Base-by-base conservation (phyloP, 2,329 filamentous ascomycete species). In the Fusarium irregulare region DNA sequence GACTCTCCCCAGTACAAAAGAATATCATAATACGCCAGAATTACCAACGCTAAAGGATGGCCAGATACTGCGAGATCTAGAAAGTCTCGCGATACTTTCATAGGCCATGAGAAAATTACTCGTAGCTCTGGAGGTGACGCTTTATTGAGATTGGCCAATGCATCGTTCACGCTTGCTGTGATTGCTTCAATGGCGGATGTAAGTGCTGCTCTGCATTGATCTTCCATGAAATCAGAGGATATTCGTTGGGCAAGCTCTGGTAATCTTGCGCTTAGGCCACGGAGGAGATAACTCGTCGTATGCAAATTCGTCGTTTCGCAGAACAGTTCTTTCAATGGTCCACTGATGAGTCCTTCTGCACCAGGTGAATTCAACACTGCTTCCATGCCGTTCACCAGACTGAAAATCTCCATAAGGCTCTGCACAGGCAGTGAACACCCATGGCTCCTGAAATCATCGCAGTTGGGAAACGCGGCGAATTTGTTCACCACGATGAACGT, bases 401-500 rank as follows among this genome's bases (percentile, higher is more conserved):
- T 65, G 7, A 71, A 71, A 9, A 71, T 68, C 16, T 71, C 68
- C 37, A 71, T 42, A 0, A 71, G 21, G 1, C 59, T 64, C 1
- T 68, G 48, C 1, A 71, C 56, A 2, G 68, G 64, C 3, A 50
- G 20, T 1, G 44, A 46, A 20, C 68, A 68, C 0, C 56, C 46
- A 1, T 71, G 68, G 0, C 25, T 50, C 1, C 55, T 54, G 27
- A 68, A 64, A 3, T 68, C 49, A 2, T 71, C 64, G 6, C 67
- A 73, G 14, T 64, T 55, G 0, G 65, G 71, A 16, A 71, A 71
- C 0, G 67, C 60, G 0, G 70, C 70, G 10, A 73, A 73, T 14
- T 68, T 69, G 2, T 72, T 66, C 14, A 73, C 49, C 0, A 71
- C 68, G n/a, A 73, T 60, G 0, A 73, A 62, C 0, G 69, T 63